A percentile compares a stretch with the other conserved stretches of the same genome.
Conservation (phyloP, 2,329 filamentous ascomycete species). For the Cylindrodendrum hubeiense region DNA sequence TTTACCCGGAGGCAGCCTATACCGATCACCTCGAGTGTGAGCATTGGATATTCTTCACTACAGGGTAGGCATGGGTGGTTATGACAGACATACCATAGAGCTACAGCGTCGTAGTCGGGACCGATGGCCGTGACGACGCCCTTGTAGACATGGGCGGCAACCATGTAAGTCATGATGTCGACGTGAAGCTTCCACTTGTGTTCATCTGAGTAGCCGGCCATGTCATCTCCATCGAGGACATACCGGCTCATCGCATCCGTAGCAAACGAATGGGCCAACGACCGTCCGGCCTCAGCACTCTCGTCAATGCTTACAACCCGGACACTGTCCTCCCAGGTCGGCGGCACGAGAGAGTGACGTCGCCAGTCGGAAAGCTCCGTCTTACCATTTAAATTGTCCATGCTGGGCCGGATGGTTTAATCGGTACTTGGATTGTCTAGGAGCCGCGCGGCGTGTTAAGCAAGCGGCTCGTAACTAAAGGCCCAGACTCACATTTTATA, state of each 20-base stretch:
- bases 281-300: slow-evolving; percentile 77
- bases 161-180: slow-evolving; percentile 82
- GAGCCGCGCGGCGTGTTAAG: slow-evolving; percentile 37
- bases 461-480: slow-evolving; percentile 27
- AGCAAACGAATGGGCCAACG: slow-evolving; percentile 82
- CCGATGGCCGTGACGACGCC: slow-evolving; percentile 82
- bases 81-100: slow-evolving; percentile 83
- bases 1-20: slow-evolving; percentile 80
- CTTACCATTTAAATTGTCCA: slow-evolving; percentile 55
- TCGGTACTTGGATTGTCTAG: slow-evolving; percentile 37
- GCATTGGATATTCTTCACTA: neutral
- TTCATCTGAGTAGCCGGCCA: slow-evolving; percentile 71
- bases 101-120: slow-evolving; percentile 81
- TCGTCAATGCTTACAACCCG: slow-evolving; percentile 75
- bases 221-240: slow-evolving; percentile 79
- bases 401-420: slow-evolving; percentile 50
- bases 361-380: slow-evolving; percentile 46
- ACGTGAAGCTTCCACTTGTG: slow-evolving; percentile 82
- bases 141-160: slow-evolving; percentile 79
- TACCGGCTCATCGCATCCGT: slow-evolving; percentile 81
- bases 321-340: slow-evolving; percentile 66
- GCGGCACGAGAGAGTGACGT: slow-evolving; percentile 63
- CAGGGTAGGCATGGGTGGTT: neutral
- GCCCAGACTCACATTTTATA: slow-evolving; percentile 58
- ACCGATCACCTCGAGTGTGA: slow-evolving; percentile 5